Conservation (phyloP, 257 asterid genomes). For the Plectranthus barbatus region DNA sequence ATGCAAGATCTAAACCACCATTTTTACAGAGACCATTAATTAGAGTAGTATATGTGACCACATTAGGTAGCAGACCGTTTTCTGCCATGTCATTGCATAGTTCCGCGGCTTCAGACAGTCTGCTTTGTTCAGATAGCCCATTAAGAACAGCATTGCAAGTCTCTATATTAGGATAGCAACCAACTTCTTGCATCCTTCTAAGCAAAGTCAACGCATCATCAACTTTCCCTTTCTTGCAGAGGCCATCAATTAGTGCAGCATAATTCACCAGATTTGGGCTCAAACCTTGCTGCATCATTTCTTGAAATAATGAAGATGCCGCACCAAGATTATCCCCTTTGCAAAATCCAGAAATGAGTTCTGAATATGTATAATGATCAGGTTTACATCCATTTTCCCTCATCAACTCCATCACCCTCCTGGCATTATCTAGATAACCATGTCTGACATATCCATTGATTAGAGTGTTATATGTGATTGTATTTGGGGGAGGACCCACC, state of each 20-base stretch:
- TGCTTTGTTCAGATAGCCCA: conserved; percentile 50
- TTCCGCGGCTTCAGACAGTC: conserved; percentile 56
- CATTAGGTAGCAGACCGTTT: conserved; percentile 59
- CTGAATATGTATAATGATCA: conserved; percentile 68
- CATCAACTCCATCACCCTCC: conserved; percentile 81
- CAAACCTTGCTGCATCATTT: conserved; percentile 68
- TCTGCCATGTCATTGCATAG: conserved; percentile 47
- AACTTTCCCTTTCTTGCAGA: conserved; percentile 66
- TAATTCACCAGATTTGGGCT: conserved; percentile 64
- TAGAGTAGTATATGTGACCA: conserved; percentile 69
- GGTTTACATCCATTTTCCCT: conserved; percentile 65
- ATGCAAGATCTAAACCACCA: conserved; percentile 49
- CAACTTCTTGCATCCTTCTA: conserved; percentile 41
- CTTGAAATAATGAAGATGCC: conserved; percentile 58
- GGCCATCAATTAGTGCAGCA: conserved; percentile 66
- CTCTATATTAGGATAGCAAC: conserved; percentile 48
- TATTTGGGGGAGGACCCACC: conserved; percentile 60
- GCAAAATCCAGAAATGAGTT: conserved; percentile 75
- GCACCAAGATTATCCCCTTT: conserved; percentile 42
- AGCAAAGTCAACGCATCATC: conserved; percentile 59
- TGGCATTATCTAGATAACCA: conserved; percentile 56
- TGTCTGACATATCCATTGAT: conserved; percentile 49
- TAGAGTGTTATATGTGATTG: conserved; percentile 66
- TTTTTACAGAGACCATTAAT: conserved; percentile 78
- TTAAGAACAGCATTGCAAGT: conserved; percentile 67